Evolutionary conservation across 2,329 filamentous ascomycete genomes (phyloP).

Genomic region (Ophiobolus disseminans): DNA sequence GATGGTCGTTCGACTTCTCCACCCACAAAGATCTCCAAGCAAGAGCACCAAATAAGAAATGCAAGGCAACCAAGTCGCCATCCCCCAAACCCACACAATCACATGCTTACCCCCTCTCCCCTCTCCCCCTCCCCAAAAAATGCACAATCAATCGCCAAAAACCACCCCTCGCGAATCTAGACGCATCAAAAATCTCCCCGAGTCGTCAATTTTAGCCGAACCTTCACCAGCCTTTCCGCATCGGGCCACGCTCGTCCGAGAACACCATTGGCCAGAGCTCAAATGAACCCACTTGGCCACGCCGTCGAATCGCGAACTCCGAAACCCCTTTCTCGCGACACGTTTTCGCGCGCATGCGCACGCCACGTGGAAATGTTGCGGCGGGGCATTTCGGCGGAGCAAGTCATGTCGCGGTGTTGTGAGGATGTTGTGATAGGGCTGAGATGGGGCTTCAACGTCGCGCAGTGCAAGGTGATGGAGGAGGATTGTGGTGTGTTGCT

Average conservation of each 20-base stretch:
- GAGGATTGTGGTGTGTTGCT: constrained; percentile 1
- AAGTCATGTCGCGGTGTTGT: constrained; percentile 3
- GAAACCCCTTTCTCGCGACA: not conserved
- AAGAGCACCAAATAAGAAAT: too few relatives aligned
- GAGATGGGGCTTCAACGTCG: constrained; percentile 2
- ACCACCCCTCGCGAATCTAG: too few relatives aligned
- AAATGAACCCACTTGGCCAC: constrained; percentile 3
- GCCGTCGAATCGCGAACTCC: constrained; percentile 5
- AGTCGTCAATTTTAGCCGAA: not conserved
- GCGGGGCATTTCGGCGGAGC: not conserved
- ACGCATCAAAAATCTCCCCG: not conserved
- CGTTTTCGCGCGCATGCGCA: constrained; percentile 3
- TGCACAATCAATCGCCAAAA: too few relatives aligned
- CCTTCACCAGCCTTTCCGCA: constrained; percentile 3
- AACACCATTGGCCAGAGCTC: not conserved
- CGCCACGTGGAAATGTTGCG: not conserved
- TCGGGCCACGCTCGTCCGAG: constrained; percentile 1
- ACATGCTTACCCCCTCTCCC: too few relatives aligned
- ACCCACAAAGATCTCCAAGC: too few relatives aligned
- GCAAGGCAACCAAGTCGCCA: too few relatives aligned
- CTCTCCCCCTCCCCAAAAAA: too few relatives aligned
- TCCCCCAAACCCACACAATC: too few relatives aligned
- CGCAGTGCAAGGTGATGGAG: not conserved
- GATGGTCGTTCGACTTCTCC: too few relatives aligned
- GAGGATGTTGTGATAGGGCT: constrained; percentile 1